Evolutionary conservation across 371 early-diverging fungal genomes (phyloP).

Genomic region (Zopfochytrium polystomum): DNA sequence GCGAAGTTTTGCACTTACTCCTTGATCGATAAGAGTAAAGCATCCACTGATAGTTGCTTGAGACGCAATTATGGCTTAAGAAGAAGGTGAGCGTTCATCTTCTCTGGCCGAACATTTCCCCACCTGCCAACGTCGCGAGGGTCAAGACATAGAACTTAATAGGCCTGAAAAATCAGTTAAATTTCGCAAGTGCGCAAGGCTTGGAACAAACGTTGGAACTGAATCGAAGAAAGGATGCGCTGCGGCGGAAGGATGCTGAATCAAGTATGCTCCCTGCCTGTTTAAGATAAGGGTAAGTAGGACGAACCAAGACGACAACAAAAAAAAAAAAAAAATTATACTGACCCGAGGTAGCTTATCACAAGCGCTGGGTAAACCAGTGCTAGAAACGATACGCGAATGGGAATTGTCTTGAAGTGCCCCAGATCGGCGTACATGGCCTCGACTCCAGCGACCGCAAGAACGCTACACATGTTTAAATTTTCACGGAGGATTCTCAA

Average conservation of each 20-base stretch:
- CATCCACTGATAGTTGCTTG: slow-evolving; percentile 58
- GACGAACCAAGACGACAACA: slow-evolving; percentile 30
- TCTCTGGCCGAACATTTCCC: too few species aligned
- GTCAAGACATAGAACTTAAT: slow-evolving; percentile 41
- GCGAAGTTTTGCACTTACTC: slow-evolving; percentile 25
- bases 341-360: slow-evolving; percentile 32
- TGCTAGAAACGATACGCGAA: slow-evolving; percentile 30
- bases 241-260: slow-evolving; percentile 20
- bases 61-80: slow-evolving; percentile 54
- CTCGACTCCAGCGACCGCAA: slow-evolving; percentile 54
- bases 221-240: slow-evolving; percentile 36
- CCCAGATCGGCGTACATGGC: slow-evolving; percentile 57
- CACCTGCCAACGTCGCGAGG: slow-evolving; percentile 50
- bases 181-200: neutral
- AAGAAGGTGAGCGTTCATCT: neutral
- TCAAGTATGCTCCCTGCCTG: slow-evolving; percentile 50
- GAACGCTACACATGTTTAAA: slow-evolving; percentile 32
- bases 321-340: neutral
- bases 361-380: slow-evolving; percentile 46
- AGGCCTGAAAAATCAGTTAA: slow-evolving; percentile 26
- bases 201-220: slow-evolving; percentile 24
- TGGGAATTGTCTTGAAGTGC: slow-evolving; percentile 45
- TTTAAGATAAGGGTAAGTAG: slow-evolving; percentile 24
- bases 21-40: slow-evolving; percentile 57
- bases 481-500: slow-evolving; percentile 34